Base-by-base conservation (phyloP, 1,284 basidiomycete genomes). In the Irpex rosettiformis region DNA sequence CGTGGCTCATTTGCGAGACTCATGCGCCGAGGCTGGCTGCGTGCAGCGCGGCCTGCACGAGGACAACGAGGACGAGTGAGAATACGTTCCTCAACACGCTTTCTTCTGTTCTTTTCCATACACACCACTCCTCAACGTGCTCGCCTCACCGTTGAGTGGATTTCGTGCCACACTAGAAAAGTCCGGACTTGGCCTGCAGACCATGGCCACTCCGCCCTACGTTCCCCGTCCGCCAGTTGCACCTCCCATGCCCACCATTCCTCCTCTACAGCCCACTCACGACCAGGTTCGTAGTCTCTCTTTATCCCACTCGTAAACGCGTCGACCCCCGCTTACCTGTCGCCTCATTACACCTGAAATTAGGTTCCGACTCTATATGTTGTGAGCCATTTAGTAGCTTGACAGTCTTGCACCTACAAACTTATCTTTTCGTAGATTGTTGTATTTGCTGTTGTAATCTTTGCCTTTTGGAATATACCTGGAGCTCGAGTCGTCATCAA, bases 391-490 rank as follows among this genome's bases (percentile, higher is more conserved):
- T 29, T 56, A 27, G 54, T 47, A 53, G 10, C 40, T 52, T 10
- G 30, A 27, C 28, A 16, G 25, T 27, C 55, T 45, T 28, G 25
- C 27, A 10, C 28, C 52, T 60, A 53, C 43, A 57, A 49, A 47
- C 47, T 29, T 22, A 30, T 29, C 33, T 1, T 1, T 25, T 3
- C 37, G 22, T 67, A 91, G 89, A 86, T 89, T 55, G 83, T 89
- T 49, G 88, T 91, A 53, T 91, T 87, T 75, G 80, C 85, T 54
- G 89, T 91, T 58, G 81, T 92, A 62, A 89, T 91, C 61, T 91
- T 91, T 65, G 89, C 86, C 22, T 77, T 89, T 62, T 91, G 89
- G 89, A 90, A 87, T 69, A 87, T 91, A 55, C 89, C 90, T 7
- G 82, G 86, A 58, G 84, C 86, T 40, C 79, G 89, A 56, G 81